phyloP scores from a whole-genome alignment of 2,329 filamentous ascomycete species.

The Pyrenophora tritici-repentis region DNA sequence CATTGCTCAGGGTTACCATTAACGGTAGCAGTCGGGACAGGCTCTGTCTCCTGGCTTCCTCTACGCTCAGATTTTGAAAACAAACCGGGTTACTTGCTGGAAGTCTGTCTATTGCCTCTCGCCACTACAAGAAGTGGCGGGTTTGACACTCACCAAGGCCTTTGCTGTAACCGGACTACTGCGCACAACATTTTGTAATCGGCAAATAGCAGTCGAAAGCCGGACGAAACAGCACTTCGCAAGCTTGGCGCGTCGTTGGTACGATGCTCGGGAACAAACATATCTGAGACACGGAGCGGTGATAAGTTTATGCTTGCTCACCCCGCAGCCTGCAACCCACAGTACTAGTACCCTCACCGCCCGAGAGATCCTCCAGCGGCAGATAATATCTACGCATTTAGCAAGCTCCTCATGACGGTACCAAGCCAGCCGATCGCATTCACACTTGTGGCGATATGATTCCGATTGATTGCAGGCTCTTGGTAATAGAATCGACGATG shows the following conservation, averaged over 20 bases:
- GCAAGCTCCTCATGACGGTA: too few species aligned
- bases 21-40: neutral
- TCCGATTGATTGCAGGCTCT: too few species aligned
- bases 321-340: neutral
- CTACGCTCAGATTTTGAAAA: neutral
- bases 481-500: too few species aligned
- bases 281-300: slow-evolving; percentile 1
- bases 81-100: neutral
- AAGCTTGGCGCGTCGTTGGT: neutral
- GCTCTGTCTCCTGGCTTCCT: neutral
- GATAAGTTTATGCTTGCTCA: neutral
- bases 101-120: neutral
- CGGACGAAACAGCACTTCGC: neutral
- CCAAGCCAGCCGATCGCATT: too few species aligned
- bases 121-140: neutral
- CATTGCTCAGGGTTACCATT: neutral
- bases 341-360: slow-evolving; percentile 2
- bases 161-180: neutral
- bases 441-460: too few species aligned
- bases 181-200: neutral
- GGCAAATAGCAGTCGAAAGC: neutral
- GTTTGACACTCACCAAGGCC: neutral
- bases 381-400: too few species aligned
- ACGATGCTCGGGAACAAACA: slow-evolving; percentile 4
- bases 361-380: neutral